Evolutionary conservation across 169 alveolate species (phyloP), one percentile per base, ranked within the genome.

Genomic region (Babesia caballi): DNA sequence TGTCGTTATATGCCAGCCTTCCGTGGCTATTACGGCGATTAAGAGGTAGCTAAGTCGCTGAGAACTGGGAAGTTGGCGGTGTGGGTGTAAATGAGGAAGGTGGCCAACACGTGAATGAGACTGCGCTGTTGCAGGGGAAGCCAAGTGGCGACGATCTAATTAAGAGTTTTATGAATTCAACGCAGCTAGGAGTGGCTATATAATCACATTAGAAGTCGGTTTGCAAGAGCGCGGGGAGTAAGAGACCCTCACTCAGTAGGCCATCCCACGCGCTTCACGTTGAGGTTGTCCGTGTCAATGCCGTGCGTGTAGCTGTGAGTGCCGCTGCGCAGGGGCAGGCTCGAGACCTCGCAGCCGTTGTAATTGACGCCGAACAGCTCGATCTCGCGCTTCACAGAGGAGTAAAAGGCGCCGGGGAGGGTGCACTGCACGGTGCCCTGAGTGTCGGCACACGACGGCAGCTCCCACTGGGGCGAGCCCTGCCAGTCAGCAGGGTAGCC

Each of bases 211-310:
- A 38, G 14, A 3, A 1, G n/a, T 12, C n/a, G 15, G 2, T 38
- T 38, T 17, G 44, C 44, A 38, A 3, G 7, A 11, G 7, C 14
- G 14, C n/a, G n/a, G 44, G n/a, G 44, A 38, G 7, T 11, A 3
- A 12, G 44, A 5, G 7, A 17, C 14, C 23, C 17, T 47, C 66
- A 76, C 73, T 76, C 78, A 1, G 81, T 76, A 9, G 85, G 85
- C 85, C 85, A 76, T 38, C 85, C 85, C 30, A 76, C 85, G 7
- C 85, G 78, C 53, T 76, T 76, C 47, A 66, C 69, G 63, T 76
- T 76, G 47, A 76, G 59, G 40, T 76, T 76, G 74, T 76, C 85
- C 17, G 85, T 76, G 63, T 76, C 85, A 30, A 76, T 76, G 17
- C 85, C 85, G 47, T 76, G 85, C 40, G 81, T 76, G 57, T 76